Conservation (phyloP, 768 basidiomycete genomes). For the Russula earlei region DNA sequence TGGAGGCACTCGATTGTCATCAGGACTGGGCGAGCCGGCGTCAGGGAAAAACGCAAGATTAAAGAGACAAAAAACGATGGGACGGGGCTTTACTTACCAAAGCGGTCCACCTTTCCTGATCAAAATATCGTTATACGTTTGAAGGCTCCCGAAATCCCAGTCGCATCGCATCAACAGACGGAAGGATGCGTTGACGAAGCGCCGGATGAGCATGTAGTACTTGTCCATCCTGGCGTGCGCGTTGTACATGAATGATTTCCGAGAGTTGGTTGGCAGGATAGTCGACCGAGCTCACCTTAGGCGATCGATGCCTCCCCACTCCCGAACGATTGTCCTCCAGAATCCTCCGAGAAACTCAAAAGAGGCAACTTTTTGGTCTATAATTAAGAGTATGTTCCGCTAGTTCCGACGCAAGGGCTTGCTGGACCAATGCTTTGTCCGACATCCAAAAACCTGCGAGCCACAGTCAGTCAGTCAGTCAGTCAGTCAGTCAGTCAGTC, state of each 20-base stretch:
- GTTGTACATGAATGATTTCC: background rate
- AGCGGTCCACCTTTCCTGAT: conserved; percentile 65
- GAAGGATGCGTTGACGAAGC: conserved; percentile 82
- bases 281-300: conserved; percentile 45
- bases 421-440: conserved; percentile 94
- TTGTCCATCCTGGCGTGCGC: conserved; percentile 78
- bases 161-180: conserved; percentile 57
- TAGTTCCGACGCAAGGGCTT: conserved; percentile 77
- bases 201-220: conserved; percentile 89
- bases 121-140: conserved; percentile 63
- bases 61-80: conserved; percentile 19
- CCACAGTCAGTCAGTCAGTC: conserved; percentile 6
- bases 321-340: conserved; percentile 82
- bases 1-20: conserved; percentile 62
- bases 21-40: conserved; percentile 53
- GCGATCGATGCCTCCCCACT: conserved; percentile 91
- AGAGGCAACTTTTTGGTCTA: conserved; percentile 46
- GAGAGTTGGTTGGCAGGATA: conserved; percentile 20
- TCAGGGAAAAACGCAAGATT: too few relatives aligned
- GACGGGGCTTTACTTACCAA: conserved; percentile 38
- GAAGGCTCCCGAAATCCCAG: conserved; percentile 53
- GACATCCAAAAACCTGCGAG: conserved; percentile 96
- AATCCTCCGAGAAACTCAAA: conserved; percentile 79
- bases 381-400: conserved; percentile 71
- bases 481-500: too few relatives aligned